Conservation (phyloP, 2,329 filamentous ascomycete genomes). For the Venturia carpophila region DNA sequence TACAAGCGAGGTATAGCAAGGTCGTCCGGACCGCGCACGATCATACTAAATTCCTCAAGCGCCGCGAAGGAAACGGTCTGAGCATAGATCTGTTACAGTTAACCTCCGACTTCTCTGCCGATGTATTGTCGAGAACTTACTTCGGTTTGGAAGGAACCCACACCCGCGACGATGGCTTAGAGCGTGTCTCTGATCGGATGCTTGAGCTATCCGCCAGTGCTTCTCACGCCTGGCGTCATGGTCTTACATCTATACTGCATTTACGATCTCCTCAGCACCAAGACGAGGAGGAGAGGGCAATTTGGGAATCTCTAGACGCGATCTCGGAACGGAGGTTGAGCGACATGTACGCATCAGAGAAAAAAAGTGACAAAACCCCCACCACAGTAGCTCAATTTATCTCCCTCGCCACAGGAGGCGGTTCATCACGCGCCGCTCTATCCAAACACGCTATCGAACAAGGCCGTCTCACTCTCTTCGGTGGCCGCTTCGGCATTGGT, state of each 20-base stretch:
- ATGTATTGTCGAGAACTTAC: not conserved
- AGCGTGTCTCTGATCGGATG: not conserved
- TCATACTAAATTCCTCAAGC: not conserved
- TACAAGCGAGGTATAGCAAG: not conserved
- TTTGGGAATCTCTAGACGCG: not conserved
- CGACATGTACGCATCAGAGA: not conserved
- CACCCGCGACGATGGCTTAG: not conserved
- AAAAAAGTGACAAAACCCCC: too few species aligned
- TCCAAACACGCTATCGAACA: not conserved
- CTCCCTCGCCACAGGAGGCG: not conserved
- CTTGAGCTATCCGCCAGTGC: not conserved
- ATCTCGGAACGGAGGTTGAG: not conserved
- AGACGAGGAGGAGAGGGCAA: not conserved
- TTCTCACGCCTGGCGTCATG: not conserved
- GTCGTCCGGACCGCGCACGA: not conserved
- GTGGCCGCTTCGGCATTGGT: conserved; percentile 1
- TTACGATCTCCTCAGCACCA: not conserved
- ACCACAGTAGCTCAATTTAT: not conserved
- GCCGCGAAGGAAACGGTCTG: not conserved
- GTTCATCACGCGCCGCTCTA: not conserved
- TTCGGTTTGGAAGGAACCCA: not conserved
- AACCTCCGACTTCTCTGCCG: not conserved
- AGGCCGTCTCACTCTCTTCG: not conserved
- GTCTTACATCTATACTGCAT: not conserved
- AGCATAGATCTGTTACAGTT: not conserved